Evolutionary conservation across 1,139 yeast genomes (phyloP), one percentile per base, ranked within the genome.

Genomic region (Yamadazyma membranifaciens): DNA sequence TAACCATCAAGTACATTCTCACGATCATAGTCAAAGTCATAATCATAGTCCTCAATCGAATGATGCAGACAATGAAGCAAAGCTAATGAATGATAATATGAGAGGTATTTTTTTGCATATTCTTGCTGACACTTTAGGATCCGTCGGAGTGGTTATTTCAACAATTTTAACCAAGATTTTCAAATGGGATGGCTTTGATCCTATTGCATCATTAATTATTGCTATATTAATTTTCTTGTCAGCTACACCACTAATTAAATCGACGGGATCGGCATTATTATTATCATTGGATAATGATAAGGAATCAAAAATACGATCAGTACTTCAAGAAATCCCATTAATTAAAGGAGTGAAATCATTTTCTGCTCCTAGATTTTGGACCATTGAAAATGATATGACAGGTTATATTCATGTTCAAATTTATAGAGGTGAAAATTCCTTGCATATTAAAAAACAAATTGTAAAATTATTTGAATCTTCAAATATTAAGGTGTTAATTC

Each of bases 101-200:
- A 81, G 83, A 46, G 99, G 99, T 16, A 88, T 92, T 9, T 92
- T 92, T 52, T 67, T 92, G 34, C 99, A 92, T 54, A 87, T 92
- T 34, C 62, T 92, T 36, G 98, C 99, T 0, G 99, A 92, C 55
- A 92, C 98, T 0, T 68, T 94, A 27, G 98, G 99, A 0, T 91
- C 98, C 0, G 95, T 89, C 0, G 98, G 98, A 5, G 99, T 94
- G 17, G 92, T 94, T 10, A 63, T 87, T 0, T 89, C 98, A 0
- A 92, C 98, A 0, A 43, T 84, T 2, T 61, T 84, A 31, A 81
- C 86, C 16, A 80, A 79, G 43, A 46, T 75, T 12, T 75, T 82
- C 57, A 64, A 71, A 15, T 75, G 83, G 63, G 69, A 76, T 32
- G 86, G 87, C 1, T 87, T 87, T 57, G 99, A 92, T 57, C 97